These are phyloP conservation scores for Diutina siamensis DNA, from an alignment of 1,139 yeast genomes.

Conservation along the genomic window DNA sequence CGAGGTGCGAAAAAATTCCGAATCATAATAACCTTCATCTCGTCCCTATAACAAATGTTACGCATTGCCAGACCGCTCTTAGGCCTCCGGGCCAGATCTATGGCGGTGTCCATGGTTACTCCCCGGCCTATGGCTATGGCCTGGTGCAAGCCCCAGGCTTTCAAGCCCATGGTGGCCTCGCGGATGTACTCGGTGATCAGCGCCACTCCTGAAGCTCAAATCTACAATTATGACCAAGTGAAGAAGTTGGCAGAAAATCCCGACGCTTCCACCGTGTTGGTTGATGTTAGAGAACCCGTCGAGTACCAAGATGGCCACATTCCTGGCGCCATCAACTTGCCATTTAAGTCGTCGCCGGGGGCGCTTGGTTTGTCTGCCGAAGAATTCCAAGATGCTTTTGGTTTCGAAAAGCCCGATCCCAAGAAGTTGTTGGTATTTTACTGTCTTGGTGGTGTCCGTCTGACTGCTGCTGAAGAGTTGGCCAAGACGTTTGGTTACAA, in stretches of 20 bases:
- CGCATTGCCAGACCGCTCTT: conserved; percentile 1
- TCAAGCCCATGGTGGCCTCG: background rate
- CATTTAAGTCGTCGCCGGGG: conserved; percentile 89
- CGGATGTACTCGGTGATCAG: conserved; percentile 3
- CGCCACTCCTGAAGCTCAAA: conserved; percentile 27
- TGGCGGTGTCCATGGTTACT: background rate
- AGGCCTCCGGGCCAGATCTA: background rate
- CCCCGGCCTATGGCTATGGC: background rate
- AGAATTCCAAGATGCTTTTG: conserved; percentile 72
- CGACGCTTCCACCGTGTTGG: conserved; percentile 38
- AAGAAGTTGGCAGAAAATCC: conserved; percentile 35
- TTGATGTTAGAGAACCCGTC: conserved; percentile 88
- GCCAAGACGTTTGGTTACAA: conserved; percentile 85
- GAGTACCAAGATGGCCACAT: conserved; percentile 65
- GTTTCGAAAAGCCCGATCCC: conserved; percentile 67
- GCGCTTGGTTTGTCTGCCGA: conserved; percentile 72
- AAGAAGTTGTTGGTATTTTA: conserved; percentile 76
- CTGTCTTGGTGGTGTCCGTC: conserved; percentile 89
- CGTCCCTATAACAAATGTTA: background rate
- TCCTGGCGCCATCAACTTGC: conserved; percentile 79
- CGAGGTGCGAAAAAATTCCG: background rate
- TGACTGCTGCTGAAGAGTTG: conserved; percentile 81
- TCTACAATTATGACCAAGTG: conserved; percentile 45
- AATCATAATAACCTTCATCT: background rate
- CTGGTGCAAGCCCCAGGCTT: background rate